A percentile compares a stretch with the other conserved stretches of the same genome.
These are phyloP conservation scores for Claviceps quebecensis DNA, from an alignment of 2,329 filamentous ascomycete genomes.

Conservation along the genomic window DNA sequence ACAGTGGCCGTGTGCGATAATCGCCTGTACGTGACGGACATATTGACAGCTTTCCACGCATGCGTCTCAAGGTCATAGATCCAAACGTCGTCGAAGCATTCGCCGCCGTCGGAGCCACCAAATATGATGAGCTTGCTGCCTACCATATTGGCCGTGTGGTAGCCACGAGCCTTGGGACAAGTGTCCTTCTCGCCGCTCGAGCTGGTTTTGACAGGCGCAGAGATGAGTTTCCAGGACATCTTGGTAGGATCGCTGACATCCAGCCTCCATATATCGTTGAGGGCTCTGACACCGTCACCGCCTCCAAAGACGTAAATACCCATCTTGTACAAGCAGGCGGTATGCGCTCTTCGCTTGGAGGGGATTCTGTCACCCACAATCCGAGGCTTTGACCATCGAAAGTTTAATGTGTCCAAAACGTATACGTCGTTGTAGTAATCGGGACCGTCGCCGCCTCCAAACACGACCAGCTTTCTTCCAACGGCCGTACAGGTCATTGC, in stretches of 20 bases:
- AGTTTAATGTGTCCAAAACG: slow-evolving; percentile 56
- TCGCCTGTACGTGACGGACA: slow-evolving; percentile 47
- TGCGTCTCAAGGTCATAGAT: slow-evolving; percentile 54
- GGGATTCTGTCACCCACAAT: slow-evolving; percentile 44
- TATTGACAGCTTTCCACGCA: slow-evolving; percentile 43
- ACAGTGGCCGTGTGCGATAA: slow-evolving; percentile 56
- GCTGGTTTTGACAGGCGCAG: slow-evolving; percentile 26
- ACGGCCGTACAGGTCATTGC: slow-evolving; percentile 62
- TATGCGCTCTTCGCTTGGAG: slow-evolving; percentile 51
- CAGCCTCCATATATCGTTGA: slow-evolving; percentile 61
- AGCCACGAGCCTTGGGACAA: slow-evolving; percentile 50
- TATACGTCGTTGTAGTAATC: slow-evolving; percentile 62
- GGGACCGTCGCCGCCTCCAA: slow-evolving; percentile 56
- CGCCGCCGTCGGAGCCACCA: slow-evolving; percentile 54
- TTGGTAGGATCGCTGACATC: slow-evolving; percentile 52
- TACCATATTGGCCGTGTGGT: slow-evolving; percentile 62
- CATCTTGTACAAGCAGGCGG: slow-evolving; percentile 57
- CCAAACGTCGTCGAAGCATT: slow-evolving; percentile 63
- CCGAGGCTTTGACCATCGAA: slow-evolving; percentile 49
- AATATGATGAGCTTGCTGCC: slow-evolving; percentile 59
- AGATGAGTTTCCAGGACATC: slow-evolving; percentile 56
- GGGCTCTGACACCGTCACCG: slow-evolving; percentile 53
- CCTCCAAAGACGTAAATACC: slow-evolving; percentile 59
- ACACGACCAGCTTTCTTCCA: slow-evolving; percentile 55
- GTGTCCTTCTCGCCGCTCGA: slow-evolving; percentile 19